These are phyloP conservation scores for Fusarium pseudocircinatum DNA, from an alignment of 2,329 filamentous ascomycete genomes.

Conservation along the genomic window DNA sequence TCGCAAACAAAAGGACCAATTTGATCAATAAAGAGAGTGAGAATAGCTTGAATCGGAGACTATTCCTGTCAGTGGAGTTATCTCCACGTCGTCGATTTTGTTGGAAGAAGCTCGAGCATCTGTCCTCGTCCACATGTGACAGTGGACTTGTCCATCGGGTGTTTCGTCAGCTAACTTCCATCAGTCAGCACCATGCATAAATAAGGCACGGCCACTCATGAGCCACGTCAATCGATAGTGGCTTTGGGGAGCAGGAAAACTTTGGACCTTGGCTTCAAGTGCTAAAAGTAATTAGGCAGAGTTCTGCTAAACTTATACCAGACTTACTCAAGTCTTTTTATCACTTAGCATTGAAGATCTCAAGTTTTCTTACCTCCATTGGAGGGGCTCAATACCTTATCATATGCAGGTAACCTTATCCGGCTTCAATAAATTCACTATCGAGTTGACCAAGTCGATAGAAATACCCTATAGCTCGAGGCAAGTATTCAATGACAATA, in stretches of 20 bases:
- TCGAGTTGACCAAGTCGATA: background rate
- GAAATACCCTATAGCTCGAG: background rate
- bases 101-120: conserved; percentile 35
- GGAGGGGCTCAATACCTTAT: conserved; percentile 1
- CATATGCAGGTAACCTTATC: background rate
- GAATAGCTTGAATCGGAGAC: conserved; percentile 6
- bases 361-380: background rate
- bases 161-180: conserved; percentile 42
- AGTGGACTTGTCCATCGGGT: conserved; percentile 43
- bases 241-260: background rate
- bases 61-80: conserved; percentile 28
- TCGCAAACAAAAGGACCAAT: background rate
- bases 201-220: conserved; percentile 22
- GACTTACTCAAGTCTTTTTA: background rate
- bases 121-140: conserved; percentile 42
- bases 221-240: conserved; percentile 23
- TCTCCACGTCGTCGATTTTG: conserved; percentile 35
- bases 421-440: background rate
- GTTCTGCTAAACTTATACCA: background rate
- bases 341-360: background rate
- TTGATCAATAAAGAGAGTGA: background rate
- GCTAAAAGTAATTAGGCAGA: background rate
- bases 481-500: background rate
- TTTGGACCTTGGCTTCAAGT: background rate
- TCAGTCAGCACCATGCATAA: conserved; percentile 28